Base-by-base conservation (phyloP, 2,329 filamentous ascomycete genomes). In the Hirsutella rhossiliensis region DNA sequence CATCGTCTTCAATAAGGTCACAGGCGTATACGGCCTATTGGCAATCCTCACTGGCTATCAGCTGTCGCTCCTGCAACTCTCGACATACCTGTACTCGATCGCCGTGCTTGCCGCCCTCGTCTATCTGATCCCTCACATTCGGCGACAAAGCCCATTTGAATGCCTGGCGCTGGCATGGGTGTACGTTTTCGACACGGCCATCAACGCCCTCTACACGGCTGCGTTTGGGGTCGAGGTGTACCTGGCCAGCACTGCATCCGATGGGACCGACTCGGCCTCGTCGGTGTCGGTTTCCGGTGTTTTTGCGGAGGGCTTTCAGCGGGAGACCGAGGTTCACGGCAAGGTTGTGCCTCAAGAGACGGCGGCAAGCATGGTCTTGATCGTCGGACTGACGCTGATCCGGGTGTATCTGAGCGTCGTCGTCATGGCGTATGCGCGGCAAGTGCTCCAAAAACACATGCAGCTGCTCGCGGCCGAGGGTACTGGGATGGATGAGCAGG, bases 21-120 rank as follows among this genome's bases (percentile, higher is more conserved):
- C 87, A 41, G 89, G 88, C 46, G 72, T 95, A 53, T 96, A 94
- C 64, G 89, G 89, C 51, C 73, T 96, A 38, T 81, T 96, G 53
- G 88, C 89, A 47, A 76, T 95, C 53, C 71, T 95, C 51, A 94
- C 89, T 20, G 90, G 90, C 59, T 88, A 86, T 63, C 72, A 82
- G 53, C 78, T 95, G 49, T 89, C 87, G 43, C 73, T 80, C 28
- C 75, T 92, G 20, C 90, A 96, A 64, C 75, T 95, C 45, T 85
- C 84, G 46, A 92, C 94, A 73, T 96, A 95, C 71, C 73, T 94
- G 41, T 94, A 94, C 72, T 92, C 85, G 23, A 73, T 92, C 48
- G 54, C 77, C 49, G 75, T 84, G 27, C 78, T 95, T 50, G 69
- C 73, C 50, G 65, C 84, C 39, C 75, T 86, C 52, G 71, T 76